phyloP scores from a whole-genome alignment of 371 early-diverging fungal genomes.

The Saksenaea vasiformis region DNA sequence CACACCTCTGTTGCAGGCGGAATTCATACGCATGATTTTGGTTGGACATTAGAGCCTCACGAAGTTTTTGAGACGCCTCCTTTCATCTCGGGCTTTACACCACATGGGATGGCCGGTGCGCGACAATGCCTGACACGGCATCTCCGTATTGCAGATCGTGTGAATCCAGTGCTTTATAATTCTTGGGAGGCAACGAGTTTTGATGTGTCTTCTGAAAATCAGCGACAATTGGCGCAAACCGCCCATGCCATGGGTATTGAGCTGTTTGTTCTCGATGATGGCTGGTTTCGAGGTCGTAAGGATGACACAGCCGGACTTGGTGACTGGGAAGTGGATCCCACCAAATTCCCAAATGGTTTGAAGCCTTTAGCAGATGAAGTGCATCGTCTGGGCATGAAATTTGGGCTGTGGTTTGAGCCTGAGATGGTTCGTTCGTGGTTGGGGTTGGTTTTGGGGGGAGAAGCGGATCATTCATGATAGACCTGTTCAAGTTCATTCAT shows the following conservation, averaged over 20 bases:
- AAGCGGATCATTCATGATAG: background rate
- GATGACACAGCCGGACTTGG: constrained; percentile 50
- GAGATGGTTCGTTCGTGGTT: constrained; percentile 38
- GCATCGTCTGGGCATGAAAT: constrained; percentile 46
- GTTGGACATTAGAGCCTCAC: constrained; percentile 14
- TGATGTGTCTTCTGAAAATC: constrained; percentile 28
- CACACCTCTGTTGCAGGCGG: constrained; percentile 34
- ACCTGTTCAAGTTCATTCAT: background rate
- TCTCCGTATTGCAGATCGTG: constrained; percentile 11
- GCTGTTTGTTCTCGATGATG: constrained; percentile 57
- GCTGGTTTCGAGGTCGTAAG: constrained; percentile 47
- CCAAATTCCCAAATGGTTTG: constrained; percentile 55
- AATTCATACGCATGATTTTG: constrained; percentile 38
- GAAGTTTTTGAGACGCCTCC: constrained; percentile 15
- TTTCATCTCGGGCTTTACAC: constrained; percentile 37
- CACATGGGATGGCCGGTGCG: constrained; percentile 35
- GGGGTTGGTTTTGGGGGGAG: too few species aligned
- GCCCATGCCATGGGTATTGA: constrained; percentile 42
- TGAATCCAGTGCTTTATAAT: constrained; percentile 40
- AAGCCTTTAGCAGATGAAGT: constrained; percentile 44
- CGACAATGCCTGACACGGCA: constrained; percentile 30
- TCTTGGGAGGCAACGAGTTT: constrained; percentile 51
- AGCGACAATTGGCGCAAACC: constrained; percentile 22
- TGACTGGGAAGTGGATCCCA: constrained; percentile 50
- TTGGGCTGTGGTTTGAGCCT: constrained; percentile 63